phyloP scores from a whole-genome alignment of 345 rosid genomes.

The Salix brachista region DNA sequence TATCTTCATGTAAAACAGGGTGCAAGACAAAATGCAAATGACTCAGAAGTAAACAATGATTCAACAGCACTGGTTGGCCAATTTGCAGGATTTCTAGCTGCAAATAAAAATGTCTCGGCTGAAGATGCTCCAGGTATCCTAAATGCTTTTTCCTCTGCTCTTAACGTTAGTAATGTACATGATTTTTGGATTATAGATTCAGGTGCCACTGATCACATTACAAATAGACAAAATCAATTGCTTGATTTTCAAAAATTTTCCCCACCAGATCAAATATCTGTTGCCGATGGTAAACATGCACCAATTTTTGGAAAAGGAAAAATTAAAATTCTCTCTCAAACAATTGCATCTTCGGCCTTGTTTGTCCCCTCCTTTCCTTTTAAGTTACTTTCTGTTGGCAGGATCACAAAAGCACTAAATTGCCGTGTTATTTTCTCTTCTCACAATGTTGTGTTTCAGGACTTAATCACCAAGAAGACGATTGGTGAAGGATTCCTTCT shows the following conservation, averaged over 20 bases:
- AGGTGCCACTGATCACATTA: not conserved
- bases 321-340: too few relatives aligned
- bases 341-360: not conserved
- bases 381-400: too few relatives aligned
- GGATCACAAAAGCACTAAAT: too few relatives aligned
- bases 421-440: too few relatives aligned
- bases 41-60: too few relatives aligned
- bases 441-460: too few relatives aligned
- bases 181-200: not conserved
- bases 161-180: not conserved
- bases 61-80: too few relatives aligned
- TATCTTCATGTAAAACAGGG: too few relatives aligned
- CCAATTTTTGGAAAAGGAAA: too few relatives aligned
- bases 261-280: not conserved
- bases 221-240: not conserved
- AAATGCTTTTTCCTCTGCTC: rapidly evolving
- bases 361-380: not conserved
- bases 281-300: not conserved
- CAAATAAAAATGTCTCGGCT: not conserved
- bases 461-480: too few relatives aligned
- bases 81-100: not conserved
- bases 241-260: not conserved
- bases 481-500: not conserved
- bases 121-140: not conserved
- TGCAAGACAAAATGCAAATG: too few relatives aligned